A percentile compares a stretch with the other conserved stretches of the same genome.
Evolutionary conservation across 1,284 basidiomycete genomes (phyloP).

Genomic region (Trichosporon ovoides): DNA sequence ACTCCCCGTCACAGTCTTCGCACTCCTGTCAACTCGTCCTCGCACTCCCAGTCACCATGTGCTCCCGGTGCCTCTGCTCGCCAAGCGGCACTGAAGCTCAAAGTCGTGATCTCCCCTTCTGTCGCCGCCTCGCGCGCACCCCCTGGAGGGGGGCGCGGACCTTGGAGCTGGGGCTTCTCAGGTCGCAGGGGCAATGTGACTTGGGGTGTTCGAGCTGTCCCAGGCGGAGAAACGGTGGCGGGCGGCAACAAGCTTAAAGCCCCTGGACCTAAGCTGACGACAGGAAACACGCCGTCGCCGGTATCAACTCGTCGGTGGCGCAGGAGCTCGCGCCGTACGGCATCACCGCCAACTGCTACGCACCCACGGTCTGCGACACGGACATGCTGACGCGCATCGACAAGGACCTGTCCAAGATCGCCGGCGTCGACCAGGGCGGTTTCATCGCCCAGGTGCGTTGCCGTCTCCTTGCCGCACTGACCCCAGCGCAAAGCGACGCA

Average conservation of each 20-base stretch:
- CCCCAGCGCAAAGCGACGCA: neutral
- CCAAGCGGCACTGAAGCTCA: too few species aligned
- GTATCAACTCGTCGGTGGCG: slow-evolving; percentile 48
- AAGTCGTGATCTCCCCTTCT: too few species aligned
- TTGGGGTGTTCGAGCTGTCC: neutral
- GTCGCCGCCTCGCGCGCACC: too few species aligned
- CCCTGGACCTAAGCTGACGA: slow-evolving; percentile 23
- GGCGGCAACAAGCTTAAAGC: neutral
- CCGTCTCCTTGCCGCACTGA: neutral
- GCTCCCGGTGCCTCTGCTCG: too few species aligned
- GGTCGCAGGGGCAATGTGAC: neutral
- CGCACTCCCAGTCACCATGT: too few species aligned
- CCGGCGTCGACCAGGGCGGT: slow-evolving; percentile 6
- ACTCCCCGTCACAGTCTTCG: neutral
- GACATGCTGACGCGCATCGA: slow-evolving; percentile 43
- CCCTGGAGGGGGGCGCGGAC: too few species aligned
- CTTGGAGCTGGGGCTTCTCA: too few species aligned
- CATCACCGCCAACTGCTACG: slow-evolving; percentile 56
- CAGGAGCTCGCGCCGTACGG: slow-evolving; percentile 49
- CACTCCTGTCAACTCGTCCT: neutral
- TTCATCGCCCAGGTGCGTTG: neutral
- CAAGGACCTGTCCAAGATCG: slow-evolving; percentile 9
- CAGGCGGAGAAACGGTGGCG: neutral
- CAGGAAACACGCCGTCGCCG: slow-evolving; percentile 52
- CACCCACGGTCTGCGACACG: slow-evolving; percentile 50